Percentiles rank a stretch among this genome's conserved stretches.
These are phyloP conservation scores for Avena insularis DNA, from an alignment of 176 grass and related monocot species.

Conservation along the genomic window DNA sequence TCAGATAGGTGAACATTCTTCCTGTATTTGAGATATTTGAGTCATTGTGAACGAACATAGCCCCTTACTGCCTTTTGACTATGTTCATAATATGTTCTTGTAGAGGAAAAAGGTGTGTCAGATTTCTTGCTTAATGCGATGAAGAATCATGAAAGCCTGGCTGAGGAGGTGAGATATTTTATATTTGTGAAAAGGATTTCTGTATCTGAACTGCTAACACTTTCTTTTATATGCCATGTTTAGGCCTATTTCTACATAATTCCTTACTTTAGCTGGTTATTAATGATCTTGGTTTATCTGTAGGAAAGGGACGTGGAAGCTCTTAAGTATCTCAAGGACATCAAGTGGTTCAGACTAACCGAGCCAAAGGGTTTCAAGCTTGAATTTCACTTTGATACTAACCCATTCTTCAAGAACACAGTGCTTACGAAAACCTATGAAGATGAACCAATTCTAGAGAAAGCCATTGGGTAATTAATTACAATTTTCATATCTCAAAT, in stretches of 20 bases:
- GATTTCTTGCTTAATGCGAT: constrained; percentile 90
- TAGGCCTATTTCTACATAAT: constrained; percentile 34
- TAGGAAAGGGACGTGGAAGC: too few species aligned
- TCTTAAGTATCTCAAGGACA: too few species aligned
- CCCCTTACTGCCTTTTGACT: neutral
- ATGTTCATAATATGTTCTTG: constrained; percentile 3
- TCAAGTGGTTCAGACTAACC: too few species aligned
- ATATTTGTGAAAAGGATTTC: neutral
- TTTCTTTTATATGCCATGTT: too few species aligned
- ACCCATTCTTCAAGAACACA: constrained; percentile 60
- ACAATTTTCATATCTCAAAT: too few species aligned
- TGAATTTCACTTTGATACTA: too few species aligned
- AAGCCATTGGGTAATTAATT: constrained; percentile 67
- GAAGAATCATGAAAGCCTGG: constrained; percentile 78
- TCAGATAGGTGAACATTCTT: constrained; percentile 35
- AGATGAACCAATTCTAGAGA: constrained; percentile 83
- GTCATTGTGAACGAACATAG: neutral
- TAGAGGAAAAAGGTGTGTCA: constrained; percentile 75
- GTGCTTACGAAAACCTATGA: constrained; percentile 91
- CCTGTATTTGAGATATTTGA: neutral
- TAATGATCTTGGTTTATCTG: too few species aligned
- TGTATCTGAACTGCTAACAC: too few species aligned
- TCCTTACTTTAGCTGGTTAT: constrained; percentile 23
- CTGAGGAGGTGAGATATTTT: constrained; percentile 48
- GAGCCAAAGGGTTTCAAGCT: constrained; percentile 53